Evolutionary conservation across 345 rosid genomes (phyloP), one percentile per base, ranked within the genome.

Genomic region (Kernera saxatilis): DNA sequence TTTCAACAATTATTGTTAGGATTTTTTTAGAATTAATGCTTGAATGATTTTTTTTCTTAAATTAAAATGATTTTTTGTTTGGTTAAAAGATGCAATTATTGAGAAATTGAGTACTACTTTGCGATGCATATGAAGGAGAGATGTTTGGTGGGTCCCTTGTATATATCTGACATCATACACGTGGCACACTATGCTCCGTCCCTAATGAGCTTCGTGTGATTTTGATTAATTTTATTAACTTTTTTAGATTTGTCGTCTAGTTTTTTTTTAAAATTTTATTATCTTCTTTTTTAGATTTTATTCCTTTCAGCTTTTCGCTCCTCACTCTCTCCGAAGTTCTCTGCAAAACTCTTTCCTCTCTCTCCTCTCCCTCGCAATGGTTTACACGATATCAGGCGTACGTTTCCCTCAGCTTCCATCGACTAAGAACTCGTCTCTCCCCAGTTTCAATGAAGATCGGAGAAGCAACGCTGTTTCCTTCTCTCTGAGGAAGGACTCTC

Each of bases 361-460:
- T 21, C 60, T 14, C 25, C 23, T 64, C 43, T 6, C 26, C 23
- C 17, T 12, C 25, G 8, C 69, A 35, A 91, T 91, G 98, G 90
- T 78, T 64, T 82, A 80, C 64, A 62, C 96, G 1, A 29, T 84
- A 5, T 72, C 94, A 13, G 90, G 93, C 50, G 77, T 79, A 36
- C 86, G 86, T 18, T 77, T 86, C 44, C 80, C 87, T 6, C 76
- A 58, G 27, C 78, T 73, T 39, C 83, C 89, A 9, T 73, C 85
- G 7, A 58, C 67, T 2, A 69, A 66, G 72, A 79, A 51, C 67
- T 76, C 82, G 5, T 41, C 84, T 79, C 76, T 67, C 10, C 80
- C 83, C 0, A 75, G 69, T 73, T 85, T 83, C 82, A 72, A 55
- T 70, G 89, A 83, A 43, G 80, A 85, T 82, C 84, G 83, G 23